Percentiles rank a stretch among this genome's conserved stretches.
Evolutionary conservation across 1,284 basidiomycete genomes (phyloP).

Genomic region (Porogramme epimiltina): DNA sequence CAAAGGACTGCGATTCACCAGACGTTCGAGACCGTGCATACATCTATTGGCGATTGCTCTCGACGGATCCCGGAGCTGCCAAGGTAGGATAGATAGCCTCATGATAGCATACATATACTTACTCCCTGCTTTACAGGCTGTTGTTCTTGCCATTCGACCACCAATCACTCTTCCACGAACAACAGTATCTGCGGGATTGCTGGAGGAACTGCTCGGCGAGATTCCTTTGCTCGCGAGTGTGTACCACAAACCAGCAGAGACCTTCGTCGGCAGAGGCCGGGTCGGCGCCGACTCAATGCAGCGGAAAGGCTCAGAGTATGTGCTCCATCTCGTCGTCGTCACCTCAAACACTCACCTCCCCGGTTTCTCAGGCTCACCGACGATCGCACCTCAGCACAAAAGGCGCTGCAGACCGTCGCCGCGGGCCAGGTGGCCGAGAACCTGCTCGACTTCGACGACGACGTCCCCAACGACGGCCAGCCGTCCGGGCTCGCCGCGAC

Average conservation of each 20-base stretch:
- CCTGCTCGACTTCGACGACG: conserved; percentile 90
- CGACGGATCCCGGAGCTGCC: conserved; percentile 91
- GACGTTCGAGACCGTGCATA: conserved; percentile 97
- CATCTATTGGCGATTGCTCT: conserved; percentile 94
- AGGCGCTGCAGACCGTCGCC: conserved; percentile 87
- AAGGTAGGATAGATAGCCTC: conserved; percentile 79
- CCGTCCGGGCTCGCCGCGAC: conserved; percentile 78
- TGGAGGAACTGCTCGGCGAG: conserved; percentile 92
- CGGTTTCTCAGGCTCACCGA: conserved; percentile 44
- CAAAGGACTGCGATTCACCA: conserved; percentile 95
- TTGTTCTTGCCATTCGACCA: conserved; percentile 89
- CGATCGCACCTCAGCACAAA: conserved; percentile 74
- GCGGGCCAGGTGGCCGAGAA: conserved; percentile 93
- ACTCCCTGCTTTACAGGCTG: too few relatives aligned
- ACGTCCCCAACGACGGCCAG: conserved; percentile 57
- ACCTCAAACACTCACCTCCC: conserved; percentile 1
- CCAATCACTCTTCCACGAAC: conserved; percentile 93
- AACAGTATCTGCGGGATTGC: conserved; percentile 85
- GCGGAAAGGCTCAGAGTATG: conserved; percentile 65
- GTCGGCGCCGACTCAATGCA: conserved; percentile 83
- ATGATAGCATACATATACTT: too few relatives aligned
- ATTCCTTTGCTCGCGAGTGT: conserved; percentile 89
- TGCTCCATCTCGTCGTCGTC: conserved; percentile 7
- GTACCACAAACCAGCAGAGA: conserved; percentile 94
- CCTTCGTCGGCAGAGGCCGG: conserved; percentile 85